Evolutionary conservation across 192 early-diverging fungal species (phyloP), one percentile per base, ranked within the genome.

Genomic region (Backusella tarrabulga): DNA sequence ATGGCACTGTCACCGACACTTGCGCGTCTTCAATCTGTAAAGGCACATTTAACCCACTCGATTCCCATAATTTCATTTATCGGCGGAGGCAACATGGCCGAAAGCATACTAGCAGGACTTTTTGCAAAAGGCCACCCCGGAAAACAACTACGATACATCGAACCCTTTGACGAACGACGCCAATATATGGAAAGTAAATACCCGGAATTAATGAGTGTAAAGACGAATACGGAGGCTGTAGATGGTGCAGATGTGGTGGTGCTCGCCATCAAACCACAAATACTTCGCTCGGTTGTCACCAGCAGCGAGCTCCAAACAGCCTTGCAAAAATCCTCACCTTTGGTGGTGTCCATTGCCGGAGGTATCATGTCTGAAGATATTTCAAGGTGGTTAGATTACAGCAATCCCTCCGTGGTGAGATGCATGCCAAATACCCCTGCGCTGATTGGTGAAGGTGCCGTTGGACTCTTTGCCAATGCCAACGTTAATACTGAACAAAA

Each of bases 351-450:
- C 8, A 98, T 98, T 74, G 95, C 93, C 6, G 97, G 96, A 0
- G 97, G 97, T 1, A 94, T 98, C 66, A 85, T 87, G 21, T 83
- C 91, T 23, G 78, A 77, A 29, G 95, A 96, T 76, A 88, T 98
- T 73, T 77, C 83, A 40, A 86, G 88, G 17, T 98, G 96, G 93
- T 86, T 95, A 79, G 75, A 81, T 41, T 34, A 50, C 15, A 60
- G 68, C n/a, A 52, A 15, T 5, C 41, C 41, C 14, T 29, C 42
- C 1, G 74, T 98, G 29, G 93, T 98, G 29, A 80, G 96, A 19
- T 91, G 90, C 72, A 98, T 98, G 97, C 97, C 97, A 77, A 98
- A 98, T 76, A 98, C 97, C 29, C 97, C 97, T 36, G 92, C 97
- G 0, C 83, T 98, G 7, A 91, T 96, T 2, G 85, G 85, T 44